phyloP scores from a whole-genome alignment of 192 early-diverging fungal genomes.

The Podila verticillata region DNA sequence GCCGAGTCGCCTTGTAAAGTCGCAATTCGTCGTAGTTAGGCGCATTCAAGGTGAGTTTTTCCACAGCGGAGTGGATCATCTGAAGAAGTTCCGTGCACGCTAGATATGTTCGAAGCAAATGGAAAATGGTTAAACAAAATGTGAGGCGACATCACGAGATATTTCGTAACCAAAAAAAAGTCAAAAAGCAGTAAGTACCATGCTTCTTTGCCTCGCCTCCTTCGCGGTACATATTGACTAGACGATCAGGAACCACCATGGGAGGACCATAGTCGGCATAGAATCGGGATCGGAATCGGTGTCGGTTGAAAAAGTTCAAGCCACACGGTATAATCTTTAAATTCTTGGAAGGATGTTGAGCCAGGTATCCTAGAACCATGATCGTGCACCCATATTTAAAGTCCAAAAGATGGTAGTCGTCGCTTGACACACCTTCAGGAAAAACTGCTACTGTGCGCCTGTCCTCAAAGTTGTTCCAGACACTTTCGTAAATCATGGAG shows the following conservation, averaged over 20 bases:
- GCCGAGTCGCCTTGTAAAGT: constrained; percentile 50
- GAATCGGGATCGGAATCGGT: constrained; percentile 55
- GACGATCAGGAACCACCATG: constrained; percentile 38
- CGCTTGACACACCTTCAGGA: constrained; percentile 54
- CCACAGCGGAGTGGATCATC: constrained; percentile 47
- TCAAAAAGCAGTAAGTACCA: constrained; percentile 14
- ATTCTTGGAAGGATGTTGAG: constrained; percentile 35
- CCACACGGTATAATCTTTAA: constrained; percentile 55
- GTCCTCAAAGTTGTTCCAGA: constrained; percentile 53
- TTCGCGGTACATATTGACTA: constrained; percentile 44
- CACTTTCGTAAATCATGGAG: constrained; percentile 51
- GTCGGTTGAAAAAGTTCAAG: constrained; percentile 58
- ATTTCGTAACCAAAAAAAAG: background rate
- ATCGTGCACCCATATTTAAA: constrained; percentile 58
- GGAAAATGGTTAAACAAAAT: background rate
- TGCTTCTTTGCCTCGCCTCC: constrained; percentile 50
- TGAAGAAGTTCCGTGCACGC: constrained; percentile 54
- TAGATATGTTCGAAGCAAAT: constrained; percentile 8
- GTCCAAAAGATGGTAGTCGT: constrained; percentile 52
- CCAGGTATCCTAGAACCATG: constrained; percentile 55
- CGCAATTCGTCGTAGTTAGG: constrained; percentile 53
- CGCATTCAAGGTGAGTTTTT: constrained; percentile 52
- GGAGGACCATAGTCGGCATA: constrained; percentile 48
- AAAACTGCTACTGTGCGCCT: constrained; percentile 48
- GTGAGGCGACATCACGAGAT: background rate